Base-by-base conservation (phyloP, 345 rosid species). In the Corchorus capsularis region DNA sequence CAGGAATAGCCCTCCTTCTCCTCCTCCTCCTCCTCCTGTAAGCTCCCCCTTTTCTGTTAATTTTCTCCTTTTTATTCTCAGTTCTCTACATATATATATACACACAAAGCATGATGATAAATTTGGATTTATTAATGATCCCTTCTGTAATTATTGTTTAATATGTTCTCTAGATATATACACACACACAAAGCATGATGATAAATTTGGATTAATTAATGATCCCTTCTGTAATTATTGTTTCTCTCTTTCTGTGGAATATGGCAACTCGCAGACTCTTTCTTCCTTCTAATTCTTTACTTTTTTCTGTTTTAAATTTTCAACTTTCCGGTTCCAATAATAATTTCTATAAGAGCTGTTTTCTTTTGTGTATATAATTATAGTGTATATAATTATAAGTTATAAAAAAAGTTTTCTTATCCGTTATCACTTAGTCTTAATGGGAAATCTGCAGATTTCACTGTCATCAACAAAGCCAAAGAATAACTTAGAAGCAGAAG, bases 401-500 rank as follows among this genome's bases (percentile, higher is more conserved):
- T 27, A 27, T 27, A 49, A 2, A 13, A 20, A 56, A 56, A n/a
- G 1, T 27, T 27, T 27, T 63, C 22, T 7, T 47, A 8, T 39
- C 32, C 9, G n/a, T 52, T 47, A 15, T 64, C 39, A 27, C 27
- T 27, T 70, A 35, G 17, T 70, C 35, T 77, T 69, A 53, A 69
- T 69, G 46, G 72, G 47, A 0, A 45, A 16, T 69, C 62, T 47
- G 77, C 86, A 87, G 96, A 83, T 85, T 80, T 82, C 87, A 59
- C 19, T 63, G 82, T 78, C 85, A 73, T 79, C 86, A 34, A 37
- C 77, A 72, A 84, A 72, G 61, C 74, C 85, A 47, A 81, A 64
- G 72, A 80, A 63, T 37, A 79, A 69, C 62, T 66, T 76, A 66
- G 83, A 78, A 63, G 79, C 78, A 14, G 78, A 63, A 75, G 45